Base-by-base conservation (phyloP, 2,329 filamentous ascomycete genomes). In the Aureobasidium sp. region DNA sequence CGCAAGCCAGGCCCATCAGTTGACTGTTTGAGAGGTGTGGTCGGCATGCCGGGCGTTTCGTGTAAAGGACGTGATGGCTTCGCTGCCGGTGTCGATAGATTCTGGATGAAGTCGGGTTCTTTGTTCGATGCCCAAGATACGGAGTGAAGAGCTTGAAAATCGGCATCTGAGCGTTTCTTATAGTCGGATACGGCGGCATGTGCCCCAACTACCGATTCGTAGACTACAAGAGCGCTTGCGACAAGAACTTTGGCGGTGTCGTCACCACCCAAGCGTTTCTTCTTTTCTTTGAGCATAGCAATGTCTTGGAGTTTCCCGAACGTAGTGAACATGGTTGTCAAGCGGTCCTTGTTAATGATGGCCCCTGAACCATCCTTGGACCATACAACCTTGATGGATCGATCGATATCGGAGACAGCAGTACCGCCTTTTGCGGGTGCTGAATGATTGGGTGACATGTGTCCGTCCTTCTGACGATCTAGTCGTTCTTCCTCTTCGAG, bases 251-350 rank as follows among this genome's bases (percentile, higher is more conserved):
- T 77, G 58, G 77, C 74, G 54, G 74, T 74, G 53, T 70, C 70
- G 4, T 75, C 75, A 5, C n/a, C n/a, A 72, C 71, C 3, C 75
- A 58, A 8, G 12, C 37, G 5, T 73, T 68, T 60, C 58, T 77
- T 77, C 63, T 80, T 81, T 60, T 81, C 78, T 56, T 77, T 79
- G 44, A 80, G 68, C 29, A 80, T 65, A 38, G 79, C 69, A 0
- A 74, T 68, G 56, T 74, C 76, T 56, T 83, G 78, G 11, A 84
- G 70, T 40, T 73, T 71, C n/a, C 80, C 80, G 59, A 81, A 82
- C 14, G 69, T 66, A 1, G 67, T 65, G 62, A 83, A 83, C 12
- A 79, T 66, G 6, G 63, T 58, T 7, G 60, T 61, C 10, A 83
- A 58, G 8, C 67, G 65, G 2, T 76, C 72, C 49, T 74, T 73